Evolutionary conservation across 2,329 filamentous ascomycete genomes (phyloP).

Genomic region (Alternaria conjuncta): DNA sequence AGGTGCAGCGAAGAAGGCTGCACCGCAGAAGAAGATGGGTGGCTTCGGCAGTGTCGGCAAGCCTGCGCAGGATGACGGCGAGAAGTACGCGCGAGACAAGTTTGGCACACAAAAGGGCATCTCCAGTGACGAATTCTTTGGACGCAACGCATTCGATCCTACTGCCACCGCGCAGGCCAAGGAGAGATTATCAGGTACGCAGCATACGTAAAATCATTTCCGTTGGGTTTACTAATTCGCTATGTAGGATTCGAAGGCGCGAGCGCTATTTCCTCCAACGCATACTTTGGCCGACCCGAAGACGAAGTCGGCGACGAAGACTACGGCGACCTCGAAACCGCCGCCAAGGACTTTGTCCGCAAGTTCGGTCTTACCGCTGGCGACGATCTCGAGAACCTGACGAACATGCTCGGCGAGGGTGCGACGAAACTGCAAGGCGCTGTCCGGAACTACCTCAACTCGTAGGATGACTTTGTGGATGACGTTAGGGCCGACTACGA

Average conservation of each 20-base stretch:
- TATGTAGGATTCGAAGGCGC: constrained; percentile 83
- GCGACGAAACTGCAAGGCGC: constrained; percentile 77
- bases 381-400: constrained; percentile 92
- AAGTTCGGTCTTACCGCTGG: constrained; percentile 95
- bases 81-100: constrained; percentile 83
- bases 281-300: constrained; percentile 94
- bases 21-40: constrained; percentile 74
- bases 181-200: constrained; percentile 68
- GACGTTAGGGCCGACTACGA: not conserved
- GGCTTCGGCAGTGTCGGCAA: constrained; percentile 90
- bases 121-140: constrained; percentile 97
- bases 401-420: constrained; percentile 82
- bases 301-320: constrained; percentile 73
- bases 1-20: constrained; percentile 64
- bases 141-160: constrained; percentile 85
- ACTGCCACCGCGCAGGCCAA: constrained; percentile 84
- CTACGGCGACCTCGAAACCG: constrained; percentile 90
- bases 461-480: constrained; percentile 28
- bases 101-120: constrained; percentile 95
- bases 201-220: too few species aligned
- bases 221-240: constrained; percentile 2
- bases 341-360: constrained; percentile 93
- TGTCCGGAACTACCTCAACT: constrained; percentile 50
- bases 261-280: constrained; percentile 90
- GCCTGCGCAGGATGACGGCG: constrained; percentile 71